Evolutionary conservation across 441 rosid species (phyloP), one percentile per base, ranked within the genome.

Genomic region (Mallotus japonicus): DNA sequence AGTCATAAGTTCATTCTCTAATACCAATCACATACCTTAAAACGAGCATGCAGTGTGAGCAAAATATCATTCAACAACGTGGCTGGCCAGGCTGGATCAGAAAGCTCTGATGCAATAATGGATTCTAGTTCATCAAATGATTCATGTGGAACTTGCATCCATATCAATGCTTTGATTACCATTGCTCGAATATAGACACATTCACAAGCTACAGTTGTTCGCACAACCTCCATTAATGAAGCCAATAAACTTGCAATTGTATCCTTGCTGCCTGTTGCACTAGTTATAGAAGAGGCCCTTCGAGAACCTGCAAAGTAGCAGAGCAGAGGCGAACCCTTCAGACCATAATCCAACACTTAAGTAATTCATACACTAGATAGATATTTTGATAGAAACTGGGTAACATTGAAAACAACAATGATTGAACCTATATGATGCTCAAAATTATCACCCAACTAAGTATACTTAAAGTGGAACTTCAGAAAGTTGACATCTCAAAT

Each of bases 121-220:
- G 96, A 96, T 82, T 87, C 95, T 74, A 96, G 78, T 81, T 96
- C 99, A 79, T 96, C 98, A 81, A 93, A 88, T 9, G 99, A 87
- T 80, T 93, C 99, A 81, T 87, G 84, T 13, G 98, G 96, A 81
- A 93, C 90, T 88, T 96, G 99, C 98, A 96, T 96, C 99, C 99
- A 96, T 82, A 96, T 93, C 90, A 96, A 84, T 79, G 97, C 98
- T 87, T 96, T 96, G 84, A 96, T 88, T 72, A 96, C 98, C 97
- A 96, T 92, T 66, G 92, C 97, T 76, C 98, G 92, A 80, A 96
- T 93, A 87, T 90, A 96, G 70, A 96, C 98, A 75, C 99, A 96
- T 83, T 96, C 99, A 54, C 99, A 96, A 71, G 99, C 99, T 66
- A 96, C 97, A 75, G 99, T 96, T 78, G 99, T 96, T 72, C 99